Conservation (phyloP, 202 grass and related monocot genomes). For the Eragrostis tef region DNA sequence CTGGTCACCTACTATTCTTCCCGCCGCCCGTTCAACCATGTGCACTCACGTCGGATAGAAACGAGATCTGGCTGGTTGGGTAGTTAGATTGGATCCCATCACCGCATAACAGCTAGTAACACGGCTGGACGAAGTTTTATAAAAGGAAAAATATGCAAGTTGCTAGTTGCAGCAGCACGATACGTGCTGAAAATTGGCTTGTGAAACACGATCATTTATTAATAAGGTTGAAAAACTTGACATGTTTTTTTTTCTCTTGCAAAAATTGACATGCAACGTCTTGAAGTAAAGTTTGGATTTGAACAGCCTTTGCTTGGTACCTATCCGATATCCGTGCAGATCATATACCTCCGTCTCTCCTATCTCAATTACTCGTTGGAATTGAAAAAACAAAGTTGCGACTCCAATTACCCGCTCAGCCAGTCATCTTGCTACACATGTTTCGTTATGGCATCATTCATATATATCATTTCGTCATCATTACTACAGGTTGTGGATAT, state of each 20-base stretch:
- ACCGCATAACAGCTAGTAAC: neutral
- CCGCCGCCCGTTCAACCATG: constrained; percentile 1
- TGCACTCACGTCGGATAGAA: neutral
- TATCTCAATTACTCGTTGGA: neutral
- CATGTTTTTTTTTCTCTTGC: too few relatives aligned
- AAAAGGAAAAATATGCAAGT: neutral
- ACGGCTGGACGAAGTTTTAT: neutral
- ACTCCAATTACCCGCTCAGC: neutral
- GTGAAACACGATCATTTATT: too few relatives aligned
- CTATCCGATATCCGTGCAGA: too few relatives aligned
- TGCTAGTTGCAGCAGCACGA: too few relatives aligned
- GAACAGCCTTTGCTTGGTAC: too few relatives aligned
- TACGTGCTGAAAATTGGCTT: too few relatives aligned
- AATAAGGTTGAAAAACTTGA: too few relatives aligned
- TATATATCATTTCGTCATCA: neutral
- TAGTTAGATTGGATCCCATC: neutral
- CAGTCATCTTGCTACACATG: neutral
- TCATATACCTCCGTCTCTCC: too few relatives aligned
- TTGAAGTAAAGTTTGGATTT: too few relatives aligned
- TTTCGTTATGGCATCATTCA: neutral
- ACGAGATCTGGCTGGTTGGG: neutral
- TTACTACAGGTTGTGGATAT: neutral
- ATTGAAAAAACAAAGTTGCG: too few relatives aligned
- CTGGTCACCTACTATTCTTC: neutral
- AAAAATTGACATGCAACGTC: too few relatives aligned